These are phyloP conservation scores for Asparagopsis taxiformis DNA, from an alignment of 31 red algal species.

Conservation along the genomic window DNA sequence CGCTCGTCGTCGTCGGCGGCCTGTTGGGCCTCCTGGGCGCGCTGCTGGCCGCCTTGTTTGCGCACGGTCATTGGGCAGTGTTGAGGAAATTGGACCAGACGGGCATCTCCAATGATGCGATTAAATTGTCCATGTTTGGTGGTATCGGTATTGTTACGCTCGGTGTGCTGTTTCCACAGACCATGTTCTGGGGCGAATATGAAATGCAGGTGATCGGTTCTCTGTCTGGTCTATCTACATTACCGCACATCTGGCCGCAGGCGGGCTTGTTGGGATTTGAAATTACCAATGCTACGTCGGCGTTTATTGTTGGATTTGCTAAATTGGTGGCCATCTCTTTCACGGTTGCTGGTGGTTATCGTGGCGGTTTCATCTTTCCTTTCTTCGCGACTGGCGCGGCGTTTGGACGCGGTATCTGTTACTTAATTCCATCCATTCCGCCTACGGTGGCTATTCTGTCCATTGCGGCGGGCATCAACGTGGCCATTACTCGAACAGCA, in stretches of 20 bases:
- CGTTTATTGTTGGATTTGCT: constrained; percentile 53
- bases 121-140: constrained; percentile 67
- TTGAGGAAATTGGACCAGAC: constrained; percentile 28
- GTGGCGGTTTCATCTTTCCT: constrained; percentile 94
- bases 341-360: constrained; percentile 78
- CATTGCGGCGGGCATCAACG: constrained; percentile 85
- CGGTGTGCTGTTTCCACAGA: constrained; percentile 60
- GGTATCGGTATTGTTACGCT: constrained; percentile 47
- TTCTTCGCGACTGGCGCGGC: constrained; percentile 76
- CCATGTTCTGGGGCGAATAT: constrained; percentile 84
- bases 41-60: constrained; percentile 65
- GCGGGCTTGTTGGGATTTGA: constrained; percentile 58
- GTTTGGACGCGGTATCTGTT: constrained; percentile 79
- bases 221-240: constrained; percentile 22
- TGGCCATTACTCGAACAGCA: constrained; percentile 79
- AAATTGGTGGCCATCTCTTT: constrained; percentile 90
- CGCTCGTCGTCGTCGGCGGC: constrained; percentile 48
- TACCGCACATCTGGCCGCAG: constrained; percentile 70
- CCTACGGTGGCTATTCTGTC: constrained; percentile 60
- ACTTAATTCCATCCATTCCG: constrained; percentile 64
- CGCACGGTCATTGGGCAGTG: constrained; percentile 53
- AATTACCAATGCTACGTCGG: constrained; percentile 33
- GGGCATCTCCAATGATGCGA: constrained; percentile 16
- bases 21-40: constrained; percentile 84
- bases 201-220: constrained; percentile 85